Evolutionary conservation across 179 eudicot species (phyloP).

Genomic region (Actinidia arguta): DNA sequence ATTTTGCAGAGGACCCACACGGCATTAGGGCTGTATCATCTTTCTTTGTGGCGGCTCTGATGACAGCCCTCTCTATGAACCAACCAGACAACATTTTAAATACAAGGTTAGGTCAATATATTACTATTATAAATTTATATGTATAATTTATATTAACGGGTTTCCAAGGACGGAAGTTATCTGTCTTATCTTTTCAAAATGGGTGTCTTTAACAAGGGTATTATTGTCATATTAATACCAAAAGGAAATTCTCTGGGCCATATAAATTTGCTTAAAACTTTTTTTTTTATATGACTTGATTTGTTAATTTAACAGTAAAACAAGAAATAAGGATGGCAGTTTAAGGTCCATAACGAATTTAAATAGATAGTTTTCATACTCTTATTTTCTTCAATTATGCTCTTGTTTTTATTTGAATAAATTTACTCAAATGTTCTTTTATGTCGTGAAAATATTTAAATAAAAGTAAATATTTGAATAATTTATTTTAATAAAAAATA

Average conservation of each 20-base stretch:
- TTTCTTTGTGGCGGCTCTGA: background rate
- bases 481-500: too few species aligned
- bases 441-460: too few species aligned
- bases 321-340: too few species aligned
- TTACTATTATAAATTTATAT: too few species aligned
- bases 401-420: too few species aligned
- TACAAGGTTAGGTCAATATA: too few species aligned
- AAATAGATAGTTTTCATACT: too few species aligned
- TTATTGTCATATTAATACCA: background rate
- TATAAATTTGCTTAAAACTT: background rate
- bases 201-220: background rate
- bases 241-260: background rate
- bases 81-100: background rate
- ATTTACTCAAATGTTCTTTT: too few species aligned
- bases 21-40: background rate
- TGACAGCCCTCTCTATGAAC: background rate
- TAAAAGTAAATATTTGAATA: too few species aligned
- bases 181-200: background rate
- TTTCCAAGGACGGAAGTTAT: background rate
- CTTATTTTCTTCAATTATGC: too few species aligned
- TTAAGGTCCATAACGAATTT: too few species aligned
- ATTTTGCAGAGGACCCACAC: slow-evolving; percentile 7
- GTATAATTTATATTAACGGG: background rate
- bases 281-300: background rate
- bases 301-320: too few species aligned